phyloP scores from a whole-genome alignment of 805 yeast genomes.

The Candida insectorum region DNA sequence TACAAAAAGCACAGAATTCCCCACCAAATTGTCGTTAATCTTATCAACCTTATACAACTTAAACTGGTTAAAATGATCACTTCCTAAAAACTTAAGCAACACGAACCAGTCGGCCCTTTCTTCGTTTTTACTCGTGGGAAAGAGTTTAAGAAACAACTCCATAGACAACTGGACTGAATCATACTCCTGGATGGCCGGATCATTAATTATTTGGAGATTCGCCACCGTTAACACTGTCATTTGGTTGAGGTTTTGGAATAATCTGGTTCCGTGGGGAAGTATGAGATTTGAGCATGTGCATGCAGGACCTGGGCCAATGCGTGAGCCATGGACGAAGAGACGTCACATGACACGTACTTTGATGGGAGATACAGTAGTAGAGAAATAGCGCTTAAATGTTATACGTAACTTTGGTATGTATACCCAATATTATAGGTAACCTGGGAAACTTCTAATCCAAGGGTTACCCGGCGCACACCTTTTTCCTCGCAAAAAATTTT shows the following conservation, averaged over 20 bases:
- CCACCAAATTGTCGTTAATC: slow-evolving; percentile 20
- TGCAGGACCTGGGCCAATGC: no score
- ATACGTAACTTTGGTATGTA: no score
- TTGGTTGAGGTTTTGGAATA: no score
- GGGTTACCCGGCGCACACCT: no score
- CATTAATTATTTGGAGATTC: slow-evolving; percentile 28
- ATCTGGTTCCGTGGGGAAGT: no score
- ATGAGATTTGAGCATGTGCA: not conserved
- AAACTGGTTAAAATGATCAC: slow-evolving; percentile 30
- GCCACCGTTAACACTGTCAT: slow-evolving; percentile 29
- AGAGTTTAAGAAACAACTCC: slow-evolving; percentile 30
- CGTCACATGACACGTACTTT: no score
- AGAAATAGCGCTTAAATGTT: no score
- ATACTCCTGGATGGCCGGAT: slow-evolving; percentile 20
- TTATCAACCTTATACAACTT: slow-evolving; percentile 33
- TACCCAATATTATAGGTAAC: no score
- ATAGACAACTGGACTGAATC: slow-evolving; percentile 31
- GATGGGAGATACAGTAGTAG: no score
- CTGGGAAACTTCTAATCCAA: no score
- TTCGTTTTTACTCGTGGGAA: slow-evolving; percentile 18
- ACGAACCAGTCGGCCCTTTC: slow-evolving; percentile 17
- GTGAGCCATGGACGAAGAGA: no score
- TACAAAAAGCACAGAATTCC: slow-evolving; percentile 33
- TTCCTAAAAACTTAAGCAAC: slow-evolving; percentile 35
- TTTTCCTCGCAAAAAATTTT: no score